Base-by-base conservation (phyloP, 1,284 basidiomycete species). In the Termitomyces sp. region DNA sequence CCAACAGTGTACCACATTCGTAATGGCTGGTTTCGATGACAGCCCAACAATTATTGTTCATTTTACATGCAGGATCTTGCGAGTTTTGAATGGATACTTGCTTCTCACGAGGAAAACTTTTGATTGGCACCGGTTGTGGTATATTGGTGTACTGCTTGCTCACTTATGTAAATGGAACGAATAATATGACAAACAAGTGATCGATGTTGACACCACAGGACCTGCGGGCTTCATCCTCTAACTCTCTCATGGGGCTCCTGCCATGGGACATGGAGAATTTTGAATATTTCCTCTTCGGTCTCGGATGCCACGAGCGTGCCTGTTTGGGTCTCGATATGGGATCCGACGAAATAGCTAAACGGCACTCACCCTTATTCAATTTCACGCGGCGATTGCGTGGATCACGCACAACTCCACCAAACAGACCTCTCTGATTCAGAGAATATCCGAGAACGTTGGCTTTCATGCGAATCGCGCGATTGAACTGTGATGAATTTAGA, bases 401-500 rank as follows among this genome's bases (percentile, higher is more conserved):
- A 64, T 89, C 83, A 5, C 91, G 80, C n/a, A 90, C 69, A 31
- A 93, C 85, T 0, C 80, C 83, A 3, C 72, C 72, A 61, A 77
- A 93, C 7, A 96, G 68, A 0, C 92, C 92, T 46, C 82, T 78
- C 68, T 96, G 93, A 62, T 95, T 96, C 39, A 97, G 76, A 13
- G 86, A 88, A 68, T 86, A 93, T 0, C 92, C 92, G 66, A 87
- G 79, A 54, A 79, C 83, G 57, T 81, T 81, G 3, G 93, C 93
- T 68, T 93, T 93, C 59, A 88, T 68, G 14, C 93, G 82, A 66
- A 96, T 83, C 3, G 87, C 86, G 9, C 93, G 84, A 67, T 96
- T 97, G 71, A 96, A 96, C 90, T 93, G 63, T 11, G 46, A 30
- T 18, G 35, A 50, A 47, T 5, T 49, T 45, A 50, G 10, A 50